Conservation (phyloP, 306 rosid species). For the Parietaria judaica region DNA sequence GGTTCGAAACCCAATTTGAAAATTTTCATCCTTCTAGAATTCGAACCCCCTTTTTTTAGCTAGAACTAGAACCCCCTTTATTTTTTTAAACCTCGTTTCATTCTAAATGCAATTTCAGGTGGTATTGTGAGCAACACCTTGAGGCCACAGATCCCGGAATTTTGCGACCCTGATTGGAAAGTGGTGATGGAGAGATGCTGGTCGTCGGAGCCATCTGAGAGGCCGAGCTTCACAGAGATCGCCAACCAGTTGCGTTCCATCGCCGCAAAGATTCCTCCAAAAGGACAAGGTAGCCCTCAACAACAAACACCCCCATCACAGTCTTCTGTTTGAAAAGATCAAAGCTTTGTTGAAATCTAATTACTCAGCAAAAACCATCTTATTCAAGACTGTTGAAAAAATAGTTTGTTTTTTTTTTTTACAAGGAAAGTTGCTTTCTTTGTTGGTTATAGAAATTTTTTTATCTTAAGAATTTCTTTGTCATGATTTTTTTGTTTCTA, state of each 20-base stretch:
- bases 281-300: slow-evolving; percentile 43
- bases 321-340: slow-evolving; percentile 33
- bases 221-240: slow-evolving; percentile 70
- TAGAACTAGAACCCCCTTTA: background rate
- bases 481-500: background rate
- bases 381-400: slow-evolving; percentile 5
- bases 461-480: background rate
- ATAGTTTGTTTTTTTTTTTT: slow-evolving; percentile 17
- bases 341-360: slow-evolving; percentile 6
- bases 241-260: slow-evolving; percentile 60
- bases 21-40: background rate
- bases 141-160: slow-evolving; percentile 64
- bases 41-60: background rate
- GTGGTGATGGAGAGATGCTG: slow-evolving; percentile 81
- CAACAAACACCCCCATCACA: slow-evolving; percentile 36
- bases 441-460: slow-evolving; percentile 12
- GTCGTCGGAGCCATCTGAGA: slow-evolving; percentile 76
- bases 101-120: slow-evolving; percentile 32
- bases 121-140: slow-evolving; percentile 91
- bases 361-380: slow-evolving; percentile 8
- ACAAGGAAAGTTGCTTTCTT: slow-evolving; percentile 14
- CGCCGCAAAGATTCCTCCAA: slow-evolving; percentile 62
- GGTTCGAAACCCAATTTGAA: background rate
- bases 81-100: background rate
- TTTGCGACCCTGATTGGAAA: slow-evolving; percentile 71